phyloP scores from a whole-genome alignment of 148 eudicot genomes.

The Fagopyrum tataricum region DNA sequence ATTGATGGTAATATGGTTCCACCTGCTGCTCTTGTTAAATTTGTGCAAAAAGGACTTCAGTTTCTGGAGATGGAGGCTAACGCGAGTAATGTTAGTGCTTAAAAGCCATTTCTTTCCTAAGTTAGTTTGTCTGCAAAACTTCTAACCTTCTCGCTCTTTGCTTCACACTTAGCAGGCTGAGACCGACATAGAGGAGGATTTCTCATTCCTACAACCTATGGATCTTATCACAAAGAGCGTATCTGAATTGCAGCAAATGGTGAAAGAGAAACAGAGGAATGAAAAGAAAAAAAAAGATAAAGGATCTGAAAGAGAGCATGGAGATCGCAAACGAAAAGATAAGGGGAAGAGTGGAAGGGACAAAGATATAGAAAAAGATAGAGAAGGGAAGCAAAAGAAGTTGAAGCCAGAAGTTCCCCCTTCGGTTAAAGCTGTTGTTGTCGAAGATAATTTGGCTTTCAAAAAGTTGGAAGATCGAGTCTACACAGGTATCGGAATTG shows the following conservation, averaged over 20 bases:
- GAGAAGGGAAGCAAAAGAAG: constrained; percentile 30
- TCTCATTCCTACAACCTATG: constrained; percentile 56
- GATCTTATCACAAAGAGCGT: constrained; percentile 71
- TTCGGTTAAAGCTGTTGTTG: background rate
- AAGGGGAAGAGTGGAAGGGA: constrained; percentile 34
- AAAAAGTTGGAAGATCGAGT: constrained; percentile 5
- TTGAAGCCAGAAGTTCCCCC: constrained; percentile 5
- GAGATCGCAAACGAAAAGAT: constrained; percentile 36
- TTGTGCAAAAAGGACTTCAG: constrained; percentile 65
- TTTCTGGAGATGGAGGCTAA: constrained; percentile 69
- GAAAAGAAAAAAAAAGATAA: constrained; percentile 31
- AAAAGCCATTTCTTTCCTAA: background rate
- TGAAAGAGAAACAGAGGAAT: constrained; percentile 43
- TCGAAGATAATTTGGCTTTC: background rate
- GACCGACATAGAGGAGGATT: constrained; percentile 51
- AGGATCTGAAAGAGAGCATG: constrained; percentile 29
- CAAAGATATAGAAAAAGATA: constrained; percentile 32
- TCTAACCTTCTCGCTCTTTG: background rate
- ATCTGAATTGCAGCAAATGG: constrained; percentile 45
- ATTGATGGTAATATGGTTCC: constrained; percentile 69
- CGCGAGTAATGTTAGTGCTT: constrained; percentile 39
- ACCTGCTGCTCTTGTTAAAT: constrained; percentile 60
- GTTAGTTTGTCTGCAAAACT: background rate
- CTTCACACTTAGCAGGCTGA: constrained; percentile 37
- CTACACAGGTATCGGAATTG: constrained; percentile 14